Evolutionary conservation across 345 rosid species (phyloP).

Genomic region (Boechera stricta): DNA sequence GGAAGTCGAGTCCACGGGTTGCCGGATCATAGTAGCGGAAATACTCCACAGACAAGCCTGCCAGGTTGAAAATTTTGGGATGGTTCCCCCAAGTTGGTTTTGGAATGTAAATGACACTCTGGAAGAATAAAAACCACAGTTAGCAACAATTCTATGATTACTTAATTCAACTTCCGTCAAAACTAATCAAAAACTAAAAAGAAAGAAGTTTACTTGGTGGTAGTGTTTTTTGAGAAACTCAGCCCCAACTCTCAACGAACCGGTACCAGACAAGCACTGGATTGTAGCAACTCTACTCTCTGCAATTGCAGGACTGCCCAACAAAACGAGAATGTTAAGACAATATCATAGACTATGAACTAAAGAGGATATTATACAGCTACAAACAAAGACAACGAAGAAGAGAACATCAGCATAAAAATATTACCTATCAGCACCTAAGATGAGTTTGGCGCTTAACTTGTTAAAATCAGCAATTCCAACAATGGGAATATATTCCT

Average conservation of each 20-base stretch:
- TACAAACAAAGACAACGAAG: not conserved
- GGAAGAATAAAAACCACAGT: slow-evolving; percentile 45
- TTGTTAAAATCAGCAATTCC: slow-evolving; percentile 93
- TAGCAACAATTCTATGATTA: slow-evolving; percentile 6
- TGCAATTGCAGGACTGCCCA: slow-evolving; percentile 70
- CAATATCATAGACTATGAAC: not conserved
- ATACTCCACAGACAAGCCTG: slow-evolving; percentile 84
- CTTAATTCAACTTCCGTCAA: not conserved
- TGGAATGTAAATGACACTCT: slow-evolving; percentile 87
- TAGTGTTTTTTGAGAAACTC: slow-evolving; percentile 87
- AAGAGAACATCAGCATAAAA: not conserved
- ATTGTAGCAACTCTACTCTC: slow-evolving; percentile 84
- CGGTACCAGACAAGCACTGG: slow-evolving; percentile 97
- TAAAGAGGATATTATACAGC: not conserved
- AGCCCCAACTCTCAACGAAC: slow-evolving; percentile 94
- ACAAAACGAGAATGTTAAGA: slow-evolving; percentile 21
- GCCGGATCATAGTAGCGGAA: slow-evolving; percentile 94
- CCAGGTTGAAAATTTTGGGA: slow-evolving; percentile 79
- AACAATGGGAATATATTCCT: slow-evolving; percentile 92
- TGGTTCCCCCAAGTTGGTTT: slow-evolving; percentile 99
- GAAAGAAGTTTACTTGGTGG: slow-evolving; percentile 56
- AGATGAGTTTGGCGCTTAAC: slow-evolving; percentile 87
- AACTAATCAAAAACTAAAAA: slow-evolving; percentile 17
- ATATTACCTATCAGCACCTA: slow-evolving; percentile 80
- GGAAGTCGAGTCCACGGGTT: slow-evolving; percentile 88